Percentiles rank a stretch among this genome's conserved stretches.
These are phyloP conservation scores for Yamadazyma atmosphaerica DNA, from an alignment of 1,139 yeast genomes.

Conservation along the genomic window DNA sequence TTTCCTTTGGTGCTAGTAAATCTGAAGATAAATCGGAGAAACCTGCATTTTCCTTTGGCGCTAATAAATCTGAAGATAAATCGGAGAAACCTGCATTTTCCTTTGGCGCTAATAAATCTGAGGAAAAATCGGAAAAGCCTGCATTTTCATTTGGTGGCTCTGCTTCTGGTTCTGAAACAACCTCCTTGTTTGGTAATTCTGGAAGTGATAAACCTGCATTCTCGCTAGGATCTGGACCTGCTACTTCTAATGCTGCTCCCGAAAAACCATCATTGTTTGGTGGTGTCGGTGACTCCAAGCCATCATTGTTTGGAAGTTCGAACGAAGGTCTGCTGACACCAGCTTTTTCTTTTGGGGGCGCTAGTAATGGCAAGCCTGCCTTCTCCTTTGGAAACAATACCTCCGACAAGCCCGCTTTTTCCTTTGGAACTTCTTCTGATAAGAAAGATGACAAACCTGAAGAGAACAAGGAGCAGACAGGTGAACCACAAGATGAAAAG, in stretches of 20 bases:
- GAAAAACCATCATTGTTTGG: conserved; percentile 15
- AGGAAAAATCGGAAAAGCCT: conserved; percentile 11
- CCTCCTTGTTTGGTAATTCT: conserved; percentile 2
- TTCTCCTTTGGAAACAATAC: conserved; percentile 31
- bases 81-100: conserved; percentile 18
- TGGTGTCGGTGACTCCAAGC: conserved; percentile 10
- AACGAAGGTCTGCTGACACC: conserved; percentile 20
- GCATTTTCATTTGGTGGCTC: conserved; percentile 17
- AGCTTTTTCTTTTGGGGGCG: conserved; percentile 26
- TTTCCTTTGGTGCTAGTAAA: conserved; percentile 13
- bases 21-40: background rate
- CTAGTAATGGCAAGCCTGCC: conserved; percentile 18
- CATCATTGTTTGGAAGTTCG: conserved; percentile 20
- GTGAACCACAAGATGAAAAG: conserved; percentile 1
- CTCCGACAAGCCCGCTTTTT: too few species aligned
- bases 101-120: conserved; percentile 19
- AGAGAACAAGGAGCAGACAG: conserved; percentile 6
- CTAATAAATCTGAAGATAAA: conserved; percentile 2
- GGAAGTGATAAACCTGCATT: conserved; percentile 18
- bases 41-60: conserved; percentile 20
- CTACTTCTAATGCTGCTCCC: conserved; percentile 2
- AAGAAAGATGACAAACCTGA: conserved; percentile 2
- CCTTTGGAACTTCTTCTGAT: conserved; percentile 21
- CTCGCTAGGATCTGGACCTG: conserved; percentile 14
- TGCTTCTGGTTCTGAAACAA: conserved; percentile 1